Evolutionary conservation across 257 asterid genomes (phyloP).

Genomic region (Jacaranda copaia): DNA sequence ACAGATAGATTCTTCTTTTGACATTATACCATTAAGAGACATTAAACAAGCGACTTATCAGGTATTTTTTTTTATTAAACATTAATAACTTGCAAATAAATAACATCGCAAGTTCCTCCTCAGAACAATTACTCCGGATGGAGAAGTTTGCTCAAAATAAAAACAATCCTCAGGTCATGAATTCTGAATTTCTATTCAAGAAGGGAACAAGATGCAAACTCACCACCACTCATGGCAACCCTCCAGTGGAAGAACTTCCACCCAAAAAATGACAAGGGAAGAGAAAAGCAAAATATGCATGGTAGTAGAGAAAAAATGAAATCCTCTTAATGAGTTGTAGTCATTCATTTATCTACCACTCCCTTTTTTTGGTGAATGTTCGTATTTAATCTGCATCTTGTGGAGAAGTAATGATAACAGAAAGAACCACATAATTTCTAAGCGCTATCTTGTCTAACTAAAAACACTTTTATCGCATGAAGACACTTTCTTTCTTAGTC

Average conservation of each 20-base stretch:
- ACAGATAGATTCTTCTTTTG: constrained; percentile 15
- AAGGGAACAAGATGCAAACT: not conserved
- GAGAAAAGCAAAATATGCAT: too few relatives aligned
- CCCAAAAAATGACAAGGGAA: too few relatives aligned
- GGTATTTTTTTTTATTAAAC: not conserved
- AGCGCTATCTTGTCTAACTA: not conserved
- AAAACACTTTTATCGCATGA: not conserved
- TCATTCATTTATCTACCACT: not conserved
- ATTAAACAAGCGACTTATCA: not conserved
- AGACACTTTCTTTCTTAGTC: not conserved
- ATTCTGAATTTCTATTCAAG: not conserved
- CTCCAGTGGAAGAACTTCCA: too few relatives aligned
- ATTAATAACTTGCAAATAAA: not conserved
- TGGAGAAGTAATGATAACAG: constrained; percentile 3
- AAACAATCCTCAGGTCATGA: not conserved
- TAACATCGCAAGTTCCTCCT: not conserved
- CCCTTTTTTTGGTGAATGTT: constrained; percentile 17
- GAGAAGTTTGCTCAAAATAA: not conserved
- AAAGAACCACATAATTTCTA: constrained; percentile 1
- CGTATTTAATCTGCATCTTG: not conserved
- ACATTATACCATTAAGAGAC: constrained; percentile 12
- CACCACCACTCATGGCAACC: too few relatives aligned
- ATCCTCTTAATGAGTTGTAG: not conserved
- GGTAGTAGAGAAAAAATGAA: not conserved
- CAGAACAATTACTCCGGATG: not conserved